Percentiles rank a stretch among this genome's conserved stretches.
These are phyloP conservation scores for Cerioporus squamosus DNA, from an alignment of 1,284 basidiomycete species.

Conservation along the genomic window DNA sequence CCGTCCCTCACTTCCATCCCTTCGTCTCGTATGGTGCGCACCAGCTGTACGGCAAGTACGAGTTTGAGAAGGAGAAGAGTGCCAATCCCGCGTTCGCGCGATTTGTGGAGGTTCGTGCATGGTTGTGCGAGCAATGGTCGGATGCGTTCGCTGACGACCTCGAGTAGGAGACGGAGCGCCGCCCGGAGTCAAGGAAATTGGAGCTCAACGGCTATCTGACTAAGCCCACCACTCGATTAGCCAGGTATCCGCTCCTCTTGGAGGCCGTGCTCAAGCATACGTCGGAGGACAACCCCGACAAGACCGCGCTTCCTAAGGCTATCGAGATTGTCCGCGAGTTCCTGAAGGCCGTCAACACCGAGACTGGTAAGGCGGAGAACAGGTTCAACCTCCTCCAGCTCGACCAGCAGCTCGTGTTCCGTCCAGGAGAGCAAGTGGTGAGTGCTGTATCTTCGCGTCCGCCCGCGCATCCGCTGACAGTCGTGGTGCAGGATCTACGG, in stretches of 20 bases:
- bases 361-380: constrained; percentile 93
- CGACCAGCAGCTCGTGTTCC: constrained; percentile 87
- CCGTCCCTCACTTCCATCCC: constrained; percentile 87
- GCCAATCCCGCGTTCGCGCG: constrained; percentile 92
- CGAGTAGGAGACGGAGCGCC: constrained; percentile 81
- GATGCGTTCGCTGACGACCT: constrained; percentile 7
- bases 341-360: constrained; percentile 88
- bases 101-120: constrained; percentile 86
- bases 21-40: constrained; percentile 97
- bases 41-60: constrained; percentile 97
- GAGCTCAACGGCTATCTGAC: constrained; percentile 98
- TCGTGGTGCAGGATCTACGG: constrained; percentile 73
- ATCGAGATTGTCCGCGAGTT: constrained; percentile 85
- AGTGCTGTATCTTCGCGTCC: constrained; percentile 31
- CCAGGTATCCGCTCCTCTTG: constrained; percentile 92
- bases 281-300: constrained; percentile 89
- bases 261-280: constrained; percentile 96
- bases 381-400: constrained; percentile 91
- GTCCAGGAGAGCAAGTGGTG: constrained; percentile 85
- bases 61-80: constrained; percentile 98
- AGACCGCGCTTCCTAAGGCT: constrained; percentile 78
- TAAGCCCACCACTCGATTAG: constrained; percentile 96
- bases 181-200: constrained; percentile 94
- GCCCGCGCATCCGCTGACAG: neutral
- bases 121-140: no score